These are phyloP conservation scores for Aspergillus ustus DNA, from an alignment of 2,329 filamentous ascomycete genomes.

Conservation along the genomic window DNA sequence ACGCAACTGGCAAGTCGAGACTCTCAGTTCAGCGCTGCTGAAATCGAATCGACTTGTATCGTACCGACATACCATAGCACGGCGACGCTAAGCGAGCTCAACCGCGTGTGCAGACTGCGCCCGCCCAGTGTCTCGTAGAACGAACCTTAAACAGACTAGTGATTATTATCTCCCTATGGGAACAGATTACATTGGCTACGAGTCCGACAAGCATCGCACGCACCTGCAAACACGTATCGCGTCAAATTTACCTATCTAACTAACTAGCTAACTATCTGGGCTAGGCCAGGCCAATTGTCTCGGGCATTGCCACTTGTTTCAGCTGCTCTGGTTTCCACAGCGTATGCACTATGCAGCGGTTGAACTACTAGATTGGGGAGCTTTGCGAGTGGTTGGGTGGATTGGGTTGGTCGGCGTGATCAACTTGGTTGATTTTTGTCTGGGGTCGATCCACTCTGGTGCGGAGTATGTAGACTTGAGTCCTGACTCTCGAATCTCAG, in stretches of 20 bases:
- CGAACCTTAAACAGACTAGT: background rate
- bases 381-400: background rate
- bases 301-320: conserved; percentile 25
- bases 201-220: background rate
- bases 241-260: background rate
- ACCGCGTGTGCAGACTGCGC: background rate
- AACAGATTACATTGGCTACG: background rate
- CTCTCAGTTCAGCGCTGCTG: background rate
- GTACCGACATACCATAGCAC: background rate
- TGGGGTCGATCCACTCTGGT: background rate
- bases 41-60: background rate
- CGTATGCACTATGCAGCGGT: background rate
- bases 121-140: background rate
- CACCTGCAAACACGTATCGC: background rate
- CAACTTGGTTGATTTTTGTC: background rate
- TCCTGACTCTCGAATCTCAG: background rate
- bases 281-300: background rate
- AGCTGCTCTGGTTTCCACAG: conserved; percentile 20
- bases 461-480: background rate
- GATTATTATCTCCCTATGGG: background rate
- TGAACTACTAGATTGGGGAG: background rate
- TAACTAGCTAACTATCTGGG: background rate
- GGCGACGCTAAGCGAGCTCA: background rate
- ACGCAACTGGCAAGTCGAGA: background rate
- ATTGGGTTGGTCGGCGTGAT: background rate